Percentiles rank a stretch among this genome's conserved stretches.
Evolutionary conservation across 495 filamentous ascomycete species (phyloP).

Genomic region (Annulohypoxylon stygium): DNA sequence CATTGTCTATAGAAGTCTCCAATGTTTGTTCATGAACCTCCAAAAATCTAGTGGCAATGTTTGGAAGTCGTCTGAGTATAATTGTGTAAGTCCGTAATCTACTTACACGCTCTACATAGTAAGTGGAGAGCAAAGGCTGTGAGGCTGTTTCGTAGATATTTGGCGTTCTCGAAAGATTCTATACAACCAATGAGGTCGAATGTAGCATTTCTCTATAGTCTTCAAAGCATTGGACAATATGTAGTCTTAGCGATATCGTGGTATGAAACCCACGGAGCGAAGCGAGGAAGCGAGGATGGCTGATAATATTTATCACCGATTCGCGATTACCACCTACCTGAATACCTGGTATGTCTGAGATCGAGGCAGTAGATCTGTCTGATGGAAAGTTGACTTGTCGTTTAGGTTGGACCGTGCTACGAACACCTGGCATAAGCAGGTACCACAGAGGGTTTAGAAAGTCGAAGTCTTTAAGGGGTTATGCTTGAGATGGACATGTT

Average conservation of each 20-base stretch:
- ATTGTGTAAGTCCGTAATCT: too few species aligned
- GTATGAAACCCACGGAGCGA: not conserved
- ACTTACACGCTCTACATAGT: too few species aligned
- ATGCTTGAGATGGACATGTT: not conserved
- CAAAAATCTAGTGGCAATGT: not conserved
- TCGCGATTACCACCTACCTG: not conserved
- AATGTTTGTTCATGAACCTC: not conserved
- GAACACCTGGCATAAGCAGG: not conserved
- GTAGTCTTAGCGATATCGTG: not conserved
- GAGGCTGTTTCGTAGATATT: too few species aligned
- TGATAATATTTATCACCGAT: not conserved
- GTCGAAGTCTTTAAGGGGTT: not conserved
- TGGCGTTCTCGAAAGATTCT: too few species aligned
- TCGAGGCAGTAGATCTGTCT: not conserved
- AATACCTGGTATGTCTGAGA: not conserved
- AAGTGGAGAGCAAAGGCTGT: too few species aligned
- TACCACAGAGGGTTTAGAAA: not conserved
- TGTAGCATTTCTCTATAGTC: not conserved
- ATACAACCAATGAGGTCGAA: not conserved
- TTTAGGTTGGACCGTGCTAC: not conserved
- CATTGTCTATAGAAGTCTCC: not conserved
- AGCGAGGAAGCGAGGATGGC: not conserved
- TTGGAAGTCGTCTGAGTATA: too few species aligned
- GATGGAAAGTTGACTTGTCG: slow-evolving; percentile 1
- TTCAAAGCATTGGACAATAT: not conserved